Evolutionary conservation across 208 protist genomes (phyloP).

Genomic region (Wallacemonas sp.): DNA sequence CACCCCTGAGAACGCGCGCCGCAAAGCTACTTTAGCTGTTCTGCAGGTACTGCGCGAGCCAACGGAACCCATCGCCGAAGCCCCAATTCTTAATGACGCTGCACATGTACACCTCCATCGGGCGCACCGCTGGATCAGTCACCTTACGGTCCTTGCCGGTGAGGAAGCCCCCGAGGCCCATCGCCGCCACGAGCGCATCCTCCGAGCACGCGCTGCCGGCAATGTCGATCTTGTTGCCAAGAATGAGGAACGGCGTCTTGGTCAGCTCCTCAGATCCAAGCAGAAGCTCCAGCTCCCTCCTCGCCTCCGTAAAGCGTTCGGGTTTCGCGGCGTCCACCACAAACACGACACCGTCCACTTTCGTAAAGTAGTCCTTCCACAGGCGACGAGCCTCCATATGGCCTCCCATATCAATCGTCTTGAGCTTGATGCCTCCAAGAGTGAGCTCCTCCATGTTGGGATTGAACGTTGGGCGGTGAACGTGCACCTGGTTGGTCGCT

Average conservation of each 20-base stretch:
- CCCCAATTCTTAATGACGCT: slow-evolving; percentile 96
- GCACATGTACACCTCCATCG: slow-evolving; percentile 99
- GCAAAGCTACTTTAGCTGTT: slow-evolving; percentile 37
- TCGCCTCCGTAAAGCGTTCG: slow-evolving; percentile 96
- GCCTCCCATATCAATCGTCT: slow-evolving; percentile 99
- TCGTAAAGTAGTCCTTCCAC: slow-evolving; percentile 99
- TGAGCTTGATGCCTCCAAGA: slow-evolving; percentile 98
- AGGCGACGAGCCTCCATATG: slow-evolving; percentile 96
- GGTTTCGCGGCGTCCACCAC: slow-evolving; percentile 97
- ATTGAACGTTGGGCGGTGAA: slow-evolving; percentile 89
- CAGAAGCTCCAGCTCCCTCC: slow-evolving; percentile 96
- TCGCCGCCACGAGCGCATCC: slow-evolving; percentile 85
- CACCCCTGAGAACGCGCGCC: neutral
- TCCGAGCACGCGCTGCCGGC: slow-evolving; percentile 91
- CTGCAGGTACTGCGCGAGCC: slow-evolving; percentile 94
- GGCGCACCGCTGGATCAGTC: slow-evolving; percentile 85
- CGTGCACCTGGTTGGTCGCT: slow-evolving; percentile 87
- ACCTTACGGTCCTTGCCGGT: slow-evolving; percentile 94
- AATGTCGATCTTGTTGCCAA: slow-evolving; percentile 99
- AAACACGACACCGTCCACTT: slow-evolving; percentile 99
- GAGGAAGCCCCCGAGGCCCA: slow-evolving; percentile 92
- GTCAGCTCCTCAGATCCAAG: slow-evolving; percentile 93
- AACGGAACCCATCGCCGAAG: slow-evolving; percentile 98
- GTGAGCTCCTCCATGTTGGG: slow-evolving; percentile 97
- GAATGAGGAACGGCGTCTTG: slow-evolving; percentile 98